Base-by-base conservation (phyloP, 805 yeast species). In the Torulaspora maleeae region DNA sequence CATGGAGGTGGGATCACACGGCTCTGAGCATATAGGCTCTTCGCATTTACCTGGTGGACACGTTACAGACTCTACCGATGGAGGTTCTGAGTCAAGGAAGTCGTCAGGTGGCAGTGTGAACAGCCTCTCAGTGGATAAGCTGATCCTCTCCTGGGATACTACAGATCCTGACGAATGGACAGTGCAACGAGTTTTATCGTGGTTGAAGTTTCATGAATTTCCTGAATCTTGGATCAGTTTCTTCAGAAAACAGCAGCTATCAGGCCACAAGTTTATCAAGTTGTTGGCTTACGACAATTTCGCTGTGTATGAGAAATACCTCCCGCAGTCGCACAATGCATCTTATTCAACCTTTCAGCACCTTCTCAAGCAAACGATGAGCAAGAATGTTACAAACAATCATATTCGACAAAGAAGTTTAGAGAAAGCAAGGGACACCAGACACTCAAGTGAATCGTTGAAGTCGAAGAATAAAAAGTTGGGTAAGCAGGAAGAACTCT, bases 191-290 rank as follows among this genome's bases (percentile, higher is more conserved):
- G 90, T 88, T 1, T 48, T 73, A 0, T 60, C 68, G 38, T 89
- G 95, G 95, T 70, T 89, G 20, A 80, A 75, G 6, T 54, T 64
- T n/a, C 75, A 88, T 60, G 73, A 76, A 16, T 89, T 89, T 64
- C 83, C 83, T 52, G 76, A 74, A 3, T 70, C 82, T 11, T 89
- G 96, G 96, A 69, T 76, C n/a, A 76, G 71, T 4, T 75, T 80
- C 13, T 84, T 89, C 63, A 67, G 68, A 33, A 71, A 72, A 35
- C 72, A 79, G 49, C 77, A 78, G 40, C 69, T 89, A 2, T 68
- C 73, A 8, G 88, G 89, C 0, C 75, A 78, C 37, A 68, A 75
- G 22, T 88, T 89, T 55, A 63, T 88, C 19, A 80, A 77, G 40
- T 68, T 89, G 53, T 75, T 80, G 39, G 86, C 82, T 35, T 84